Base-by-base conservation (phyloP, 139 green algal species). In the Ettlia oleoabundans region DNA sequence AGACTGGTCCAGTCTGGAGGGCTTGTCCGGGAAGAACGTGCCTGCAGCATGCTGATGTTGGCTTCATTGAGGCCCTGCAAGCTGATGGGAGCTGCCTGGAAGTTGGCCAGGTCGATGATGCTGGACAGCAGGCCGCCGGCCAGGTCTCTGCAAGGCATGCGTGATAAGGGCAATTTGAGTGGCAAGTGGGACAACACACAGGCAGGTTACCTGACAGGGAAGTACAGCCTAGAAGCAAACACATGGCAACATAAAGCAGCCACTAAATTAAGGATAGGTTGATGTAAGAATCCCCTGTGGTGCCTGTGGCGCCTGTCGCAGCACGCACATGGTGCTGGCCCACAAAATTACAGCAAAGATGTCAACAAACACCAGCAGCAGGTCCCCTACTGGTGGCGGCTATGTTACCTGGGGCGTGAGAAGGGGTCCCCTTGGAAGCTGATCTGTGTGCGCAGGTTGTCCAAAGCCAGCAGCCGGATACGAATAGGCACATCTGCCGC, bases 61-160 rank as follows among this genome's bases (percentile, higher is more conserved):
- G 77, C 18, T 70, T 86, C 80, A 13, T 90, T 85, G 28, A 92
- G 91, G 4, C 93, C 93, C 13, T 86, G 84, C 66, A 96, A 78
- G 43, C 68, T 82, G 62, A 97, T 83, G 30, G 86, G 69, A 55
- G 96, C 86, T 8, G 88, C 89, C 74, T 96, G 90, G 78, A 98
- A 89, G 83, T 90, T 93, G 47, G 93, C 91, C 75, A 98, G 83
- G 74, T 97, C 91, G 52, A 96, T 76, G 30, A 88, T 18, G 22
- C 43, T 42, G 18, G 30, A 22, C 19, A 88, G 32, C 61, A 83
- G 40, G n/a, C 80, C 80, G 32, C 78, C 80, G 4, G 79, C 37
- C 19, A 88, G 30, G 52, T 83, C 61, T 40, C 80, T 83, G 78
- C 66, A 41, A 18, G 61, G 47, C 26, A 35, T 24, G 30, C 2